phyloP scores from a whole-genome alignment of 306 rosid genomes.

The Oxytropis ochrocephala region DNA sequence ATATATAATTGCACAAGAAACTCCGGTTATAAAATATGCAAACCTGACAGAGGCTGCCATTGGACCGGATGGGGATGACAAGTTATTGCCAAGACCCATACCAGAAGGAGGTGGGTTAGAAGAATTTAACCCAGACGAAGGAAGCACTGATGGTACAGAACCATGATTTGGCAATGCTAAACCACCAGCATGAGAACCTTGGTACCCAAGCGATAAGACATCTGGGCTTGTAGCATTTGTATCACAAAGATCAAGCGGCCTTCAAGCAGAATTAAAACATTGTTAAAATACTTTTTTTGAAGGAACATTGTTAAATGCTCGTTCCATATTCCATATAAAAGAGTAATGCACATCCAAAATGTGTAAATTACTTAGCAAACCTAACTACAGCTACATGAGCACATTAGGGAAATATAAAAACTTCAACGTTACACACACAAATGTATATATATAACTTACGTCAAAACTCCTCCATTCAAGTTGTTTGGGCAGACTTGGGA shows the following conservation, averaged over 20 bases:
- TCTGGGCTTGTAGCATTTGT: constrained; percentile 59
- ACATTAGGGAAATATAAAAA: neutral
- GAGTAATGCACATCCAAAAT: neutral
- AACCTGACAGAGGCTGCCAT: constrained; percentile 59
- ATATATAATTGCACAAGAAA: neutral
- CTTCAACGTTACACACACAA: neutral
- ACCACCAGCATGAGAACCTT: constrained; percentile 66
- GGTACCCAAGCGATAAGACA: constrained; percentile 54
- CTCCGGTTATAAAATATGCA: constrained; percentile 9
- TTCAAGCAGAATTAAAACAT: constrained; percentile 43
- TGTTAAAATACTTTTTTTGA: constrained; percentile 8
- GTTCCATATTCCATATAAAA: neutral
- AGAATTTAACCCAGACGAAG: constrained; percentile 62
- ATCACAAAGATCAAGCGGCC: constrained; percentile 98
- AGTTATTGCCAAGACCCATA: constrained; percentile 51
- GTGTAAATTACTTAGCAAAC: neutral
- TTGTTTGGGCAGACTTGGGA: constrained; percentile 65
- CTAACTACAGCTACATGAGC: neutral
- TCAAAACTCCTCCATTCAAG: constrained; percentile 60
- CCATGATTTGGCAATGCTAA: constrained; percentile 68
- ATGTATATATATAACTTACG: constrained; percentile 52
- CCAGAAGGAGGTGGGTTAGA: constrained; percentile 71
- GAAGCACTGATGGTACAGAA: constrained; percentile 48
- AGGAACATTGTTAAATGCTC: too few species aligned
- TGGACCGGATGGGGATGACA: constrained; percentile 59